These are phyloP conservation scores for Telopea speciosissima DNA, from an alignment of 177 flowering plant genomes.

Conservation along the genomic window DNA sequence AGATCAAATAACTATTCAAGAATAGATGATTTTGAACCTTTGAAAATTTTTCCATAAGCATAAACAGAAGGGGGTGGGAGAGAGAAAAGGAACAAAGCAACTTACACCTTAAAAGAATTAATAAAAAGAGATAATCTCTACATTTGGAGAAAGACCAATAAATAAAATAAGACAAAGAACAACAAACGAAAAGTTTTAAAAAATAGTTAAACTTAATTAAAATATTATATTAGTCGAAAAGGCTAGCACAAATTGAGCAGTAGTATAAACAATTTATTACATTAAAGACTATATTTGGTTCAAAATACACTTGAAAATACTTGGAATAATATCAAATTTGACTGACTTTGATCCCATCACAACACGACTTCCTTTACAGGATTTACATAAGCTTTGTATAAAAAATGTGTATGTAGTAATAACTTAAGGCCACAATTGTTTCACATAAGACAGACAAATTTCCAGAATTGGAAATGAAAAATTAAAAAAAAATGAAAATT, in stretches of 20 bases:
- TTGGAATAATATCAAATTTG: conserved; percentile 64
- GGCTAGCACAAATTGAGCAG: background rate
- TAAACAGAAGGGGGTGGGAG: background rate
- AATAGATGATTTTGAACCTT: background rate
- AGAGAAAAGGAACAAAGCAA: background rate
- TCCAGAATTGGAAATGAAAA: background rate
- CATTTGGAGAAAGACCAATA: background rate
- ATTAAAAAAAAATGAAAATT: too few relatives aligned
- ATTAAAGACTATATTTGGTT: background rate
- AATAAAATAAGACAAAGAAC: background rate
- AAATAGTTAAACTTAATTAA: background rate
- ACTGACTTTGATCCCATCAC: conserved; percentile 67
- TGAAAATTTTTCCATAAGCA: too few relatives aligned
- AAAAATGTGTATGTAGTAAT: background rate
- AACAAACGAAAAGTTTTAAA: background rate
- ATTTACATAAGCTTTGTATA: conserved; percentile 61
- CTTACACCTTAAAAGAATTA: background rate
- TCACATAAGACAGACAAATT: background rate
- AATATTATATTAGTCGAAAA: background rate
- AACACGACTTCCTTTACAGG: conserved; percentile 71
- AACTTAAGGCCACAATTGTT: background rate
- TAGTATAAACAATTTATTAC: background rate
- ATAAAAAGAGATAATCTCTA: background rate
- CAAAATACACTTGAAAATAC: conserved; percentile 25
- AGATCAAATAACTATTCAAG: too few relatives aligned